Base-by-base conservation (phyloP, 2,329 filamentous ascomycete species). In the Phoma herbarum region DNA sequence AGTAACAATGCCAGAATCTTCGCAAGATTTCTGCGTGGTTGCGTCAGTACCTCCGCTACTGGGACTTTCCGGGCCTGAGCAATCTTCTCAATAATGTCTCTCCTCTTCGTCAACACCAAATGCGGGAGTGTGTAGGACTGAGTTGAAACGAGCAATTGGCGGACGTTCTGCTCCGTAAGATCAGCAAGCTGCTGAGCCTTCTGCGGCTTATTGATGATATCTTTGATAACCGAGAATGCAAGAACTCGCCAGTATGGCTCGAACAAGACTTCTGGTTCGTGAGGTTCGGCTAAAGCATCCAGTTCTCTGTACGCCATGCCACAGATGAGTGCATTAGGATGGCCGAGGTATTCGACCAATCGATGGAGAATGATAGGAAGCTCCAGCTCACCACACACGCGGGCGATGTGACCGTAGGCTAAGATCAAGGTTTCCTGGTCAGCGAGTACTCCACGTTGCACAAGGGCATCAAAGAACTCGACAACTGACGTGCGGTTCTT, bases 171-270 rank as follows among this genome's bases (percentile, higher is more conserved):
- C 50, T 89, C 88, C 35, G 97, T 82, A 28, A 98, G 78, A 63
- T 96, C 92, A 23, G 93, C 92, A 47, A 98, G 83, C 43, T 90
- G 84, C 54, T 91, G 88, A 45, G 88, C 89, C 71, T 93, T 90
- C 68, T 95, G 91, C n/a, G 95, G 94, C 45, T 90, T 86, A 46
- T 86, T 84, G 22, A 89, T 84, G 60, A 98, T 84, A 67, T 97
- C 92, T 73, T 93, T 94, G 26, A 95, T 89, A 2, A 92, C 88
- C 48, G 89, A 85, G 59, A 94, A 90, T 0, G 92, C 93, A 43
- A 99, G 82, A 28, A 86, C 94, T 64, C 88, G 87, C 93, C 94
- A 98, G 75, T 93, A 98, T 0, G 94, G 93, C 54, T 89, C 87
- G 56, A 98, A 89, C 0, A 99, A 80, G 16, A 88, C 86, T 26